Conservation (phyloP, 345 rosid genomes). For the Citrus cavaleriei region DNA sequence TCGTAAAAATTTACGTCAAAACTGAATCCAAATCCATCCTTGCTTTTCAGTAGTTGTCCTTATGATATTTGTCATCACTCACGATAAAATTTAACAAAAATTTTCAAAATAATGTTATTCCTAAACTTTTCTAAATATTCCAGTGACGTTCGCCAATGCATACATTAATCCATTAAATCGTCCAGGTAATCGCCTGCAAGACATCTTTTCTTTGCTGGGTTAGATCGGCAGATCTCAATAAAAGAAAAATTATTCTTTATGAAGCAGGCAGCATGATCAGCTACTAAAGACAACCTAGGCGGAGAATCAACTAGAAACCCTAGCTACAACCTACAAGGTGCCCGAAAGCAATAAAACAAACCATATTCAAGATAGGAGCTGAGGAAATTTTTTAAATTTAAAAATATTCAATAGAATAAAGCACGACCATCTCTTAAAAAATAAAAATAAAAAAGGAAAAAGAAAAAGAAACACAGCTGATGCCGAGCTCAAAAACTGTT, state of each 20-base stretch:
- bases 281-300: neutral
- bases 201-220: too few relatives aligned
- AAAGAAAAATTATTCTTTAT: too few relatives aligned
- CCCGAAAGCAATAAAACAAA: neutral
- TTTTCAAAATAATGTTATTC: too few relatives aligned
- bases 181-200: too few relatives aligned
- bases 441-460: neutral
- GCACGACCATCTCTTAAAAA: neutral
- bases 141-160: too few relatives aligned
- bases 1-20: too few relatives aligned
- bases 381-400: neutral
- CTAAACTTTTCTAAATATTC: too few relatives aligned
- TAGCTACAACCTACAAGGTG: neutral
- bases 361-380: neutral
- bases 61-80: too few relatives aligned
- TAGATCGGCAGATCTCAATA: too few relatives aligned
- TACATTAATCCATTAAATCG: too few relatives aligned
- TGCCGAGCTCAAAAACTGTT: neutral
- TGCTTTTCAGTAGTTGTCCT: neutral
- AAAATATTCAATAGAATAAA: neutral
- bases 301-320: neutral
- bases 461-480: neutral
- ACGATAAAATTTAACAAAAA: neutral
- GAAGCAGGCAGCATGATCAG: too few relatives aligned
- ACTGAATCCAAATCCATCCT: neutral